A percentile compares a stretch with the other conserved stretches of the same genome.
Conservation (phyloP, 1,284 basidiomycete species). For the Pseudozyma tsukubaensis region DNA sequence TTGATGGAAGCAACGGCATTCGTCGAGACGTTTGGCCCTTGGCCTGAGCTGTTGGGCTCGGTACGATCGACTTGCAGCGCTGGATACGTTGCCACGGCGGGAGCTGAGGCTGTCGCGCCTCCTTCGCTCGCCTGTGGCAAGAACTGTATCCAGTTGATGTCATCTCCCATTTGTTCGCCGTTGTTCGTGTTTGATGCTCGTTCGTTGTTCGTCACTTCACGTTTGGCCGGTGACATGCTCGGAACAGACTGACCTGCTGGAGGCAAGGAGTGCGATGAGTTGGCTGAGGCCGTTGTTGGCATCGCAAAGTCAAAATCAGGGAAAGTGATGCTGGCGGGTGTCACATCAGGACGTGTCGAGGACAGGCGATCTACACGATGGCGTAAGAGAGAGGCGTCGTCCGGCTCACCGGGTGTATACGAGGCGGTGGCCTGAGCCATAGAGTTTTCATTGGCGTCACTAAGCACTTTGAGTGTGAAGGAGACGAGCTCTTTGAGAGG, state of each 20-base stretch:
- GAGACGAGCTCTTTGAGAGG: constrained; percentile 48
- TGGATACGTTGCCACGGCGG: constrained; percentile 3
- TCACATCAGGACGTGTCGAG: constrained; percentile 23
- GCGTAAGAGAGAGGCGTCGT: constrained; percentile 20
- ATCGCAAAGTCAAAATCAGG: constrained; percentile 41
- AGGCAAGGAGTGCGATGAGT: constrained; percentile 10
- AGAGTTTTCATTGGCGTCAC: constrained; percentile 35
- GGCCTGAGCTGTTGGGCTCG: background rate
- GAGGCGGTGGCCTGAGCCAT: constrained; percentile 14
- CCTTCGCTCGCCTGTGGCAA: constrained; percentile 15
- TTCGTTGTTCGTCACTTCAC: constrained; percentile 10
- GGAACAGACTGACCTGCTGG: constrained; percentile 21
- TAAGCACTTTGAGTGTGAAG: constrained; percentile 43
- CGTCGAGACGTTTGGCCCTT: background rate
- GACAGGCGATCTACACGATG: constrained; percentile 17
- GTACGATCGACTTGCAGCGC: constrained; percentile 1
- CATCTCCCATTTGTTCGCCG: constrained; percentile 20
- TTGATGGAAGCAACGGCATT: background rate
- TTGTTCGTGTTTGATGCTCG: background rate
- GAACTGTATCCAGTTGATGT: constrained; percentile 39
- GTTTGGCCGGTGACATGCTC: constrained; percentile 21
- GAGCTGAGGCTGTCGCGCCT: constrained; percentile 6
- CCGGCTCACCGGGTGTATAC: constrained; percentile 28
- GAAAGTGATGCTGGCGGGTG: constrained; percentile 30
- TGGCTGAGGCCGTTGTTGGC: constrained; percentile 19